Percentiles rank a stretch among this genome's conserved stretches.
Evolutionary conservation across 2,329 filamentous ascomycete species (phyloP).

Genomic region (Cercospora janseana): DNA sequence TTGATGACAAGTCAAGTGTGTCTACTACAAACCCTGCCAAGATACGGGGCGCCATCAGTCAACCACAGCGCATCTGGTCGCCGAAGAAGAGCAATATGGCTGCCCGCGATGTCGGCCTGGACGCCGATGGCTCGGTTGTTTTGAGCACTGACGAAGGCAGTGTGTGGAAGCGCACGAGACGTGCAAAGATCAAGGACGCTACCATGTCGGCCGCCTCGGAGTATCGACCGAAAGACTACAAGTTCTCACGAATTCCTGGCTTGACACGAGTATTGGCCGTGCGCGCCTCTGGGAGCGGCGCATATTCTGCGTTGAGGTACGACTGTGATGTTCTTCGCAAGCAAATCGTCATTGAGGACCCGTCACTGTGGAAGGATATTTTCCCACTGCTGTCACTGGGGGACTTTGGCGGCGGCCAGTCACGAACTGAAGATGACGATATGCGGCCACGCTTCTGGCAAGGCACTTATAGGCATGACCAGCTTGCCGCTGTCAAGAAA

Average conservation of each 20-base stretch:
- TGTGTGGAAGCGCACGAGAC: conserved; percentile 85
- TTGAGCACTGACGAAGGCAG: conserved; percentile 89
- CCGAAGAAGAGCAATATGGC: conserved; percentile 81
- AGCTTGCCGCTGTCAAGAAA: conserved; percentile 54
- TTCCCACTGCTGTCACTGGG: conserved; percentile 66
- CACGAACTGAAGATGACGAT: conserved; percentile 44
- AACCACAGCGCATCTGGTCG: conserved; percentile 81
- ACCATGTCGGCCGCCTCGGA: conserved; percentile 51
- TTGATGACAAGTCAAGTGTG: conserved; percentile 59
- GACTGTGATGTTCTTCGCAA: conserved; percentile 79
- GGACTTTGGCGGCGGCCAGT: conserved; percentile 48
- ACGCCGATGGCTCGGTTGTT: conserved; percentile 91
- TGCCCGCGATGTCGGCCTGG: conserved; percentile 80
- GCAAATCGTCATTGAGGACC: conserved; percentile 64
- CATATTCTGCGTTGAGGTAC: conserved; percentile 81
- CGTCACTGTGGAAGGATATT: conserved; percentile 71
- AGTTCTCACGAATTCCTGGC: conserved; percentile 86
- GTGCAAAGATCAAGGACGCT: conserved; percentile 73
- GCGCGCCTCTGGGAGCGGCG: conserved; percentile 82
- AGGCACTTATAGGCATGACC: conserved; percentile 45
- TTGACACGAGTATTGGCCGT: conserved; percentile 82
- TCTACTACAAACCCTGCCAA: conserved; percentile 93
- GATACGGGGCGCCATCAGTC: conserved; percentile 76
- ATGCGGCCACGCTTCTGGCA: conserved; percentile 51
- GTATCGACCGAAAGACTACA: conserved; percentile 79